phyloP scores from a whole-genome alignment of 495 filamentous ascomycete genomes.

The Filosporella fistucella region DNA sequence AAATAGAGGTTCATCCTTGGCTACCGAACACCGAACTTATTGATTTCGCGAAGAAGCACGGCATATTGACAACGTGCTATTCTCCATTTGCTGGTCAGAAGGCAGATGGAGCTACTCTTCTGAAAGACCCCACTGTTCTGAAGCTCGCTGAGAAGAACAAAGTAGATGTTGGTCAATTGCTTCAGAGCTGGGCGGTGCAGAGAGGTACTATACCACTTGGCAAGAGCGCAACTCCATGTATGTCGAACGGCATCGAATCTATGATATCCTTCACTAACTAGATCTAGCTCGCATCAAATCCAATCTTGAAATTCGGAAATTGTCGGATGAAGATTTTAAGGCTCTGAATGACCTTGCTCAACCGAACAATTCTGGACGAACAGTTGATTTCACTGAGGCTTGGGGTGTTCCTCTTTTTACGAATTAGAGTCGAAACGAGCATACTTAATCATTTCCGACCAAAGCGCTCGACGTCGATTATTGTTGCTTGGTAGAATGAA shows the following conservation, averaged over 20 bases:
- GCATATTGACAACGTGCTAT: slow-evolving; percentile 61
- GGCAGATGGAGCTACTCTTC: slow-evolving; percentile 21
- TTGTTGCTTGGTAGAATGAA: too few relatives aligned
- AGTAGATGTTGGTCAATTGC: slow-evolving; percentile 16
- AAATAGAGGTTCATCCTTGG: slow-evolving; percentile 58
- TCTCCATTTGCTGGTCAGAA: slow-evolving; percentile 50
- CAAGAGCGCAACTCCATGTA: slow-evolving; percentile 27
- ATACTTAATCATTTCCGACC: too few relatives aligned
- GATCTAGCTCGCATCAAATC: slow-evolving; percentile 21
- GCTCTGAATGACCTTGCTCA: slow-evolving; percentile 16
- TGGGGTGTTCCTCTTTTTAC: slow-evolving; percentile 1
- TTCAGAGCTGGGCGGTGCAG: slow-evolving; percentile 19
- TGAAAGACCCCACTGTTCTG: slow-evolving; percentile 25
- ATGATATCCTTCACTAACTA: neutral
- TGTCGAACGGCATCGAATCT: slow-evolving; percentile 16
- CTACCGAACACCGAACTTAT: slow-evolving; percentile 55
- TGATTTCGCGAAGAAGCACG: slow-evolving; percentile 44
- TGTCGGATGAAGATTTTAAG: slow-evolving; percentile 29
- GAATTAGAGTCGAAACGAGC: neutral
- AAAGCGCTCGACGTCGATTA: too few relatives aligned
- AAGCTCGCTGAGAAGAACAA: slow-evolving; percentile 27
- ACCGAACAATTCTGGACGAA: neutral
- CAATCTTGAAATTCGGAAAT: slow-evolving; percentile 26
- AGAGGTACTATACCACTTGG: slow-evolving; percentile 30
- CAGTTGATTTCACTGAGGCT: slow-evolving; percentile 6